Percentiles rank a stretch among this genome's conserved stretches.
Evolutionary conservation across 108 stramenopile genomes (phyloP).

Genomic region (Nitzschia inconspicua): DNA sequence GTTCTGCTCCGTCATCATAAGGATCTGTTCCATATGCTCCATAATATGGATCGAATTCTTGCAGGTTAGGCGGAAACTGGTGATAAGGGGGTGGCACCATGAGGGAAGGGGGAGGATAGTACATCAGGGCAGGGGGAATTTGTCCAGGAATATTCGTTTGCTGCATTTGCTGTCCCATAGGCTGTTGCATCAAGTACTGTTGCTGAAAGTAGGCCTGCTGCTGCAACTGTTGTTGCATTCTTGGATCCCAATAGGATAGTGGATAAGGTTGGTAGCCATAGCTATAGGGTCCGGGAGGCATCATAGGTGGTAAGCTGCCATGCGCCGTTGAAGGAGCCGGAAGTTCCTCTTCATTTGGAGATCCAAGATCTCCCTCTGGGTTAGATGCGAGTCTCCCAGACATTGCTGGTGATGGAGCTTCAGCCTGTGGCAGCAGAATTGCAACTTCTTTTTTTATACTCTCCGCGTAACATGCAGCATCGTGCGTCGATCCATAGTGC

Average conservation of each 20-base stretch:
- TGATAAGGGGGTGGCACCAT: slow-evolving; percentile 18
- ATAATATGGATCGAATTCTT: slow-evolving; percentile 15
- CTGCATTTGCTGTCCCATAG: not conserved
- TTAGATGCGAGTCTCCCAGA: too few species aligned
- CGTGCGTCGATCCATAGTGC: slow-evolving; percentile 6
- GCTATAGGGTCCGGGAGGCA: not conserved
- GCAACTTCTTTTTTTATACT: not conserved
- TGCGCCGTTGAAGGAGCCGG: not conserved
- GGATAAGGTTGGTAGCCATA: slow-evolving; percentile 9
- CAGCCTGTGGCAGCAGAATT: not conserved
- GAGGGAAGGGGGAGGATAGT: slow-evolving; percentile 10
- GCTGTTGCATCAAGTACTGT: slow-evolving; percentile 11
- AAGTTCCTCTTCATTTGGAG: slow-evolving; percentile 2
- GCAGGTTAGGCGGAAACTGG: slow-evolving; percentile 3
- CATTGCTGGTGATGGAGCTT: slow-evolving; percentile 26
- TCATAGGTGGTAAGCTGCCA: not conserved
- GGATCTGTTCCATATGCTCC: slow-evolving; percentile 4
- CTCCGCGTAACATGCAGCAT: not conserved
- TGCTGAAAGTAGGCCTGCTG: slow-evolving; percentile 22
- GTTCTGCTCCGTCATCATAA: slow-evolving; percentile 70
- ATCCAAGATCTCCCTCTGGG: not conserved
- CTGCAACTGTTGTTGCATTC: slow-evolving; percentile 25
- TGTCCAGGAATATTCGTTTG: not conserved
- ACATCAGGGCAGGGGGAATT: not conserved
- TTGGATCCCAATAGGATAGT: slow-evolving; percentile 33